A percentile compares a stretch with the other conserved stretches of the same genome.
phyloP scores from a whole-genome alignment of 331 rosid species.

The Quercus lobata region DNA sequence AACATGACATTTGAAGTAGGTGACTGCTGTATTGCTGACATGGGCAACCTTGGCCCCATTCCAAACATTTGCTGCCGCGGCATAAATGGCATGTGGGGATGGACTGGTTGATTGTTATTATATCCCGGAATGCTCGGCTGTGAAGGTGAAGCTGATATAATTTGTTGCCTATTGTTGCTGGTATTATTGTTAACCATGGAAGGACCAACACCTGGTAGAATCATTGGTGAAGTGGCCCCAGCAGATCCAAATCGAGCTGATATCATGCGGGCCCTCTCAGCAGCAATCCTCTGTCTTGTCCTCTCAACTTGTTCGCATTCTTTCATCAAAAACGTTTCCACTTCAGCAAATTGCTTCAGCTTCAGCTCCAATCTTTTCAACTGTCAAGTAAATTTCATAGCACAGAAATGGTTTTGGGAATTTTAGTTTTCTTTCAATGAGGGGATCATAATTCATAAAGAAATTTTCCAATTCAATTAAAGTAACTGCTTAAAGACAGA shows the following conservation, averaged over 20 bases:
- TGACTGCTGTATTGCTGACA: slow-evolving; percentile 71
- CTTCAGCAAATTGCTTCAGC: slow-evolving; percentile 92
- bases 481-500: background rate
- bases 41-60: slow-evolving; percentile 83
- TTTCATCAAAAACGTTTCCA: slow-evolving; percentile 91
- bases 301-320: slow-evolving; percentile 96
- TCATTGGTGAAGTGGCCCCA: slow-evolving; percentile 48
- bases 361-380: slow-evolving; percentile 89
- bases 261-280: slow-evolving; percentile 66
- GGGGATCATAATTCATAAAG: background rate
- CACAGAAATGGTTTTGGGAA: background rate
- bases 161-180: slow-evolving; percentile 68
- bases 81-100: slow-evolving; percentile 77
- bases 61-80: slow-evolving; percentile 80
- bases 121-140: slow-evolving; percentile 83
- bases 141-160: slow-evolving; percentile 67
- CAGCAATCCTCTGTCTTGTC: slow-evolving; percentile 70
- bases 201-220: slow-evolving; percentile 59
- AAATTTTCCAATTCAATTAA: background rate
- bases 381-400: slow-evolving; percentile 38
- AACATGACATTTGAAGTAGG: slow-evolving; percentile 69
- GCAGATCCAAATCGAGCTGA: slow-evolving; percentile 69
- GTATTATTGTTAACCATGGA: slow-evolving; percentile 59
- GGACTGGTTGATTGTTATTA: slow-evolving; percentile 66
- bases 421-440: background rate